Evolutionary conservation across 495 filamentous ascomycete genomes (phyloP).

Genomic region (Xylaria castorea): DNA sequence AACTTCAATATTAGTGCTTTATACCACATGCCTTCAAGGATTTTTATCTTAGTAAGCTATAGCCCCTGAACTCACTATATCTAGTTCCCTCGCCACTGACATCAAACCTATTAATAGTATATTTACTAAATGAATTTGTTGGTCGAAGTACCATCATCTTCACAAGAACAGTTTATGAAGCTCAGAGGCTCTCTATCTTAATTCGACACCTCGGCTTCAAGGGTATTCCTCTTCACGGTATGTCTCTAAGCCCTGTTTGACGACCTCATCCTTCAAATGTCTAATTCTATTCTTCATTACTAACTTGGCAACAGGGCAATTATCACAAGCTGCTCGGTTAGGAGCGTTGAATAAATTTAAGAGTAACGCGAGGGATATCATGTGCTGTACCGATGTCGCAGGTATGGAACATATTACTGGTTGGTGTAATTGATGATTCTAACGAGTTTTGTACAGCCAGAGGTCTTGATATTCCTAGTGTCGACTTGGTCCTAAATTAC

Average conservation of each 20-base stretch:
- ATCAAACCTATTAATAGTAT: constrained; percentile 45
- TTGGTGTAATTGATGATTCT: constrained; percentile 7
- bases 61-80: background rate
- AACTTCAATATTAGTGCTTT: constrained; percentile 51
- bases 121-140: constrained; percentile 81
- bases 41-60: constrained; percentile 66
- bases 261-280: background rate
- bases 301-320: constrained; percentile 37
- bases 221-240: constrained; percentile 90
- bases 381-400: constrained; percentile 93
- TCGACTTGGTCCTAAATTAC: constrained; percentile 88
- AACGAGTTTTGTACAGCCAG: constrained; percentile 59
- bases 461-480: constrained; percentile 92
- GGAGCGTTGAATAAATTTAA: constrained; percentile 89
- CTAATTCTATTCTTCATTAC: background rate
- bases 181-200: constrained; percentile 81
- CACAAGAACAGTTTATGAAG: constrained; percentile 90
- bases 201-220: constrained; percentile 77
- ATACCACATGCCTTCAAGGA: constrained; percentile 92
- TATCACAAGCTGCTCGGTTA: constrained; percentile 82
- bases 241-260: constrained; percentile 36
- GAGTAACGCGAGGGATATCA: constrained; percentile 70
- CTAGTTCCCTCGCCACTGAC: background rate
- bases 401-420: background rate
- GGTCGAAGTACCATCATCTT: constrained; percentile 90